Evolutionary conservation across 202 grass and related monocot genomes (phyloP).

Genomic region (Cymbopogon flexuosus): DNA sequence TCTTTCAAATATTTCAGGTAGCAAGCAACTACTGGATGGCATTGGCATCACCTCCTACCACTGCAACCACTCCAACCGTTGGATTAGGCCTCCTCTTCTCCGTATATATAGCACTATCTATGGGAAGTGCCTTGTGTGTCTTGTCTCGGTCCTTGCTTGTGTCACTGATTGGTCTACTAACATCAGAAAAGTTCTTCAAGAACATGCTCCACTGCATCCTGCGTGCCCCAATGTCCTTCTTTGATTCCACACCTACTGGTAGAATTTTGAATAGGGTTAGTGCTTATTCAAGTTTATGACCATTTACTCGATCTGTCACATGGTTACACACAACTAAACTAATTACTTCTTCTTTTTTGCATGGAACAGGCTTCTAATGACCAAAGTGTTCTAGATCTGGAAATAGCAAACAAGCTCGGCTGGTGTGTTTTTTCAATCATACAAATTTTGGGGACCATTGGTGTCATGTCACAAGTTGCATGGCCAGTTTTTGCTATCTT

Average conservation of each 20-base stretch:
- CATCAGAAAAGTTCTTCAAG: conserved; percentile 83
- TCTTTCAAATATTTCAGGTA: conserved; percentile 82
- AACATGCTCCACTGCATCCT: conserved; percentile 81
- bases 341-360: conserved; percentile 13
- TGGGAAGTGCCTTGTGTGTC: conserved; percentile 67
- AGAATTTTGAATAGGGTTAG: conserved; percentile 95
- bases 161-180: conserved; percentile 51
- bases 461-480: conserved; percentile 91
- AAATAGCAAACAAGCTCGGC: conserved; percentile 74
- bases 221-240: conserved; percentile 95
- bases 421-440: conserved; percentile 78
- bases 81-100: conserved; percentile 58
- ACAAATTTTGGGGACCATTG: conserved; percentile 83
- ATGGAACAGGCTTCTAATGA: conserved; percentile 73
- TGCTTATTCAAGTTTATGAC: conserved; percentile 20
- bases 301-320: not conserved
- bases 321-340: not conserved
- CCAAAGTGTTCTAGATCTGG: conserved; percentile 84
- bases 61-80: conserved; percentile 46
- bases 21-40: conserved; percentile 99
- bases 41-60: conserved; percentile 71
- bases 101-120: conserved; percentile 70
- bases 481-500: conserved; percentile 96
- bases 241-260: conserved; percentile 92
- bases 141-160: conserved; percentile 59